phyloP scores from a whole-genome alignment of 352 stramenopile species.

The Blastocystis sp. region DNA sequence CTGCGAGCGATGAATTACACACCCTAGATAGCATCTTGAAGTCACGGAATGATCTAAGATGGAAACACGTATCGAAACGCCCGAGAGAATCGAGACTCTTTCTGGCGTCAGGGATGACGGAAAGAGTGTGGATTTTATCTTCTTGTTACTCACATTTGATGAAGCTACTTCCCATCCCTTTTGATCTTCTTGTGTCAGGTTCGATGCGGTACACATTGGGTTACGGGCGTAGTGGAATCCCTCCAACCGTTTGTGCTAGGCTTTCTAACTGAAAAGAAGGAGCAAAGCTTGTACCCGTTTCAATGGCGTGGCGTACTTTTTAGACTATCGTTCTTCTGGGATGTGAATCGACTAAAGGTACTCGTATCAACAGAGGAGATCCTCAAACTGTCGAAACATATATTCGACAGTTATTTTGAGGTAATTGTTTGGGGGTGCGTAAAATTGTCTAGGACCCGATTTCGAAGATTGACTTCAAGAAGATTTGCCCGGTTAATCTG shows the following conservation, averaged over 20 bases:
- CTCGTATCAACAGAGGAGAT: neutral
- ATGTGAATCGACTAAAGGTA: slow-evolving; percentile 20
- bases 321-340: slow-evolving; percentile 35
- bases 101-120: neutral
- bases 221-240: slow-evolving; percentile 13
- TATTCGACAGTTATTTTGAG: neutral
- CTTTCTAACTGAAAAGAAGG: slow-evolving; percentile 32
- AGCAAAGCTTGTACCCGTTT: neutral
- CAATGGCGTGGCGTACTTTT: neutral
- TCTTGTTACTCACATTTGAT: neutral
- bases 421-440: neutral
- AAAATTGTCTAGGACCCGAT: neutral
- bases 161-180: slow-evolving; percentile 32
- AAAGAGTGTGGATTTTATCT: neutral
- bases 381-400: neutral
- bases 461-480: neutral
- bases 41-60: neutral
- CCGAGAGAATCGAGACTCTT: neutral
- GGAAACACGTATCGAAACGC: slow-evolving; percentile 22
- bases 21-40: slow-evolving; percentile 32
- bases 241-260: slow-evolving; percentile 23
- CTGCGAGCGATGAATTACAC: neutral
- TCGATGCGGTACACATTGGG: neutral
- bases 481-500: slow-evolving; percentile 6
- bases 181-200: slow-evolving; percentile 8